phyloP scores from a whole-genome alignment of 2,329 filamentous ascomycete species.

The Fusarium sp. region DNA sequence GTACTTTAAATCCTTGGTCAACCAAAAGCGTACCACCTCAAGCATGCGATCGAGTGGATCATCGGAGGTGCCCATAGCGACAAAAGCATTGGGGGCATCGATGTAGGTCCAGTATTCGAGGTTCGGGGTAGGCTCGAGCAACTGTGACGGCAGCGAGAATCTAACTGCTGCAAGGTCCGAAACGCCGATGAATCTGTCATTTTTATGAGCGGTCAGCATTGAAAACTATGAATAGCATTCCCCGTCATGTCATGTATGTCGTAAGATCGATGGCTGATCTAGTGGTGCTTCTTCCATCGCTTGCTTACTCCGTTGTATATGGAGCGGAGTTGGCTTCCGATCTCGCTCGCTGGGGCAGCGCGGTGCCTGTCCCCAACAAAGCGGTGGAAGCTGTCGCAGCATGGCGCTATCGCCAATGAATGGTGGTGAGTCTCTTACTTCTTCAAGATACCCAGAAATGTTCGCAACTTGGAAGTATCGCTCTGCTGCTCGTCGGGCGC shows the following conservation, averaged over 20 bases:
- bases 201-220: slow-evolving; percentile 45
- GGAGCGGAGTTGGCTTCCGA: slow-evolving; percentile 30
- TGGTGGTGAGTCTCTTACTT: slow-evolving; percentile 69
- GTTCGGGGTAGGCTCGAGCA: slow-evolving; percentile 95
- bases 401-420: slow-evolving; percentile 1
- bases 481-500: slow-evolving; percentile 65
- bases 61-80: slow-evolving; percentile 85
- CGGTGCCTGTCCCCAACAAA: slow-evolving; percentile 5
- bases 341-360: slow-evolving; percentile 22
- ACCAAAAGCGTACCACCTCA: slow-evolving; percentile 95
- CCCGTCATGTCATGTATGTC: slow-evolving; percentile 8
- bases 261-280: slow-evolving; percentile 7
- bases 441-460: slow-evolving; percentile 86
- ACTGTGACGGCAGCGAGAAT: slow-evolving; percentile 94
- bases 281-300: slow-evolving; percentile 24
- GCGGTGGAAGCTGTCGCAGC: slow-evolving; percentile 33
- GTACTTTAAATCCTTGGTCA: slow-evolving; percentile 99
- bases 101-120: slow-evolving; percentile 99
- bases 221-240: slow-evolving; percentile 6
- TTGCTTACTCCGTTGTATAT: slow-evolving; percentile 25
- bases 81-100: slow-evolving; percentile 91
- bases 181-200: slow-evolving; percentile 88
- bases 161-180: slow-evolving; percentile 94
- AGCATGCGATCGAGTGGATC: slow-evolving; percentile 94
- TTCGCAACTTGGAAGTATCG: slow-evolving; percentile 89